Percentiles rank a stretch among this genome's conserved stretches.
Conservation (phyloP, 2,329 filamentous ascomycete species). For the Fusarium lyarnte region DNA sequence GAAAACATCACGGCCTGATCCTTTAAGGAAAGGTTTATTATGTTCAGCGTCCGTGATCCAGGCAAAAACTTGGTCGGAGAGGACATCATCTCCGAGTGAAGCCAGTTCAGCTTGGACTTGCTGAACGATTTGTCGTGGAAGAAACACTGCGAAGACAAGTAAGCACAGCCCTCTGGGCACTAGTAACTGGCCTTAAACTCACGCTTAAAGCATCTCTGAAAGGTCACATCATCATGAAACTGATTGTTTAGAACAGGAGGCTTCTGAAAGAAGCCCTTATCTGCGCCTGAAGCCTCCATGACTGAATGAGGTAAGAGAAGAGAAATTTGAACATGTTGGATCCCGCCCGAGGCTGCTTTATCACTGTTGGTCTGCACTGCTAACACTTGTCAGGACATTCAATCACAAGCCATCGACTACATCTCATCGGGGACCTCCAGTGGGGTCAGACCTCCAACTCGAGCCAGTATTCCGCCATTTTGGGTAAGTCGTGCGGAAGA, state of each 20-base stretch:
- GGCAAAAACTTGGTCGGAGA: conserved; percentile 64
- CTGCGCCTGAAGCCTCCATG: conserved; percentile 57
- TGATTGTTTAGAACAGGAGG: conserved; percentile 64
- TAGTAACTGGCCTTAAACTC: conserved; percentile 22
- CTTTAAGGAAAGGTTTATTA: conserved; percentile 68
- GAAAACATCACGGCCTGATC: conserved; percentile 68
- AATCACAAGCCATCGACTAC: conserved; percentile 35
- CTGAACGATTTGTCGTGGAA: conserved; percentile 53
- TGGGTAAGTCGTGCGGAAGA: not conserved
- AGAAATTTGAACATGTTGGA: not conserved
- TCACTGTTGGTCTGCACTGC: not conserved
- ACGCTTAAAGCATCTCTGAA: conserved; percentile 63
- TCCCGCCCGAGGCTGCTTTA: not conserved
- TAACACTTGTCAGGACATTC: not conserved
- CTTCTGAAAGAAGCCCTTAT: conserved; percentile 66
- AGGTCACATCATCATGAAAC: conserved; percentile 63
- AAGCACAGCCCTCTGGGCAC: not conserved
- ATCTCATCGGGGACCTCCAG: conserved; percentile 16
- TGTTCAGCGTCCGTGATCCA: conserved; percentile 72
- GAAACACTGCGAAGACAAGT: conserved; percentile 54
- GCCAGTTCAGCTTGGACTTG: conserved; percentile 56
- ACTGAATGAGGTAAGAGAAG: not conserved
- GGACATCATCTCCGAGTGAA: conserved; percentile 60
- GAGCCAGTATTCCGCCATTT: not conserved
- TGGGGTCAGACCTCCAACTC: conserved; percentile 24